Conservation (phyloP, 805 yeast species). For the Saturnispora gosingensis region DNA sequence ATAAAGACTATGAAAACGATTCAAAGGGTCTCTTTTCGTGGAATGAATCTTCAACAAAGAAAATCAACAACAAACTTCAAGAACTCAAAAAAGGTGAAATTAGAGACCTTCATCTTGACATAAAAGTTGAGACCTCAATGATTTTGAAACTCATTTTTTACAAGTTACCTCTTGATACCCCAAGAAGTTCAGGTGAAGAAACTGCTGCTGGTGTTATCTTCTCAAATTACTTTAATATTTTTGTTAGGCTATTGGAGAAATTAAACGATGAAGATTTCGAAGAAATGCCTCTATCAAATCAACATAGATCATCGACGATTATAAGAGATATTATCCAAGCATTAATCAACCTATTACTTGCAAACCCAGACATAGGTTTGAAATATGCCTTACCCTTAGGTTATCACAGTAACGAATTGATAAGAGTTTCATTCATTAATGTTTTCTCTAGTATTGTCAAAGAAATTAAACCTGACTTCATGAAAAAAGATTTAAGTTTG, state of each 20-base stretch:
- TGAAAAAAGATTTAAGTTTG: slow-evolving; percentile 7
- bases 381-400: slow-evolving; percentile 72
- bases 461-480: slow-evolving; percentile 18
- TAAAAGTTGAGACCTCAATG: slow-evolving; percentile 43
- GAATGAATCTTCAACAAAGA: slow-evolving; percentile 4
- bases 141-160: slow-evolving; percentile 48
- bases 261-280: slow-evolving; percentile 22
- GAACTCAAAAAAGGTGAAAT: slow-evolving; percentile 20
- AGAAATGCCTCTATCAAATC: slow-evolving; percentile 18
- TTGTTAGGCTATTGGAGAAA: slow-evolving; percentile 44
- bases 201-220: slow-evolving; percentile 43
- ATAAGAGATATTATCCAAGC: slow-evolving; percentile 57
- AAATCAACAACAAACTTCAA: slow-evolving; percentile 9
- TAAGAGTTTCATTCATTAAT: slow-evolving; percentile 64
- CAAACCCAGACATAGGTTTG: slow-evolving; percentile 71
- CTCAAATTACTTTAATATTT: slow-evolving; percentile 58
- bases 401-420: slow-evolving; percentile 54
- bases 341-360: slow-evolving; percentile 57
- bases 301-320: slow-evolving; percentile 47
- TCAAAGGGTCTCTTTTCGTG: slow-evolving; percentile 5
- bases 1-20: not conserved
- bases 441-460: slow-evolving; percentile 62
- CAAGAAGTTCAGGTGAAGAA: slow-evolving; percentile 31
- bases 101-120: slow-evolving; percentile 23
- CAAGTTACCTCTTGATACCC: slow-evolving; percentile 50